Base-by-base conservation (phyloP, 2,329 filamentous ascomycete species). In the Nemania abortiva region DNA sequence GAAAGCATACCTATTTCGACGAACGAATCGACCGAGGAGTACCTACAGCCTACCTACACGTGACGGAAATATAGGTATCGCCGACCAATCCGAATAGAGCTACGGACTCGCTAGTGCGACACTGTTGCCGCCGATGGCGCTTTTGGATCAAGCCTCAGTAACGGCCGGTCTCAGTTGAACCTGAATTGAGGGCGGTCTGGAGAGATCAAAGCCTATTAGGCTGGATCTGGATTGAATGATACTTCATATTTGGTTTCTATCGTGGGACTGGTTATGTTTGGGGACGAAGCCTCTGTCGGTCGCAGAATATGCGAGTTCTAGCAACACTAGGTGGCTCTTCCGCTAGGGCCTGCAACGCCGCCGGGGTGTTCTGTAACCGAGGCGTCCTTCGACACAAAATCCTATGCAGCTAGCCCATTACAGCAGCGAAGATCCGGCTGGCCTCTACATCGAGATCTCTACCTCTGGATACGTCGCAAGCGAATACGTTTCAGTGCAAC, bases 401-500 rank as follows among this genome's bases (percentile, higher is more conserved):
- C 29, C n/a, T 34, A 34, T 10, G 45, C 24, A 13, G 45, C 15
- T 42, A 24, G 63, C 66, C 57, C 59, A 52, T 59, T 34, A 34
- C 31, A 24, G 34, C 9, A 31, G 27, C 6, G 50, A 42, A 57
- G 18, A 56, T 13, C 24, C 22, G 39, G 31, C 39, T 22, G 11
- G 63, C 39, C 22, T 9, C 18, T 27, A 29, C 53, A 34, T 29
- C 11, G 15, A 45, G 42, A 52, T 50, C 55, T 42, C 13, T 20
- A 22, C 29, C 59, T 20, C n/a, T 45, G 45, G 27, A 37, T 53
- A 53, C 20, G 15, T 60, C 34, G 31, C 50, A 53, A 52, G 50
- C 50, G 11, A 64, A 52, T 57, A 29, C 18, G 45, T 69, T 66
- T 66, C 63, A 34, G 60, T 13, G 49, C 24, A 22, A 54, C 24